Evolutionary conservation across 2,329 filamentous ascomycete species (phyloP), one percentile per base, ranked within the genome.

Genomic region (Fusarium caatingaense): DNA sequence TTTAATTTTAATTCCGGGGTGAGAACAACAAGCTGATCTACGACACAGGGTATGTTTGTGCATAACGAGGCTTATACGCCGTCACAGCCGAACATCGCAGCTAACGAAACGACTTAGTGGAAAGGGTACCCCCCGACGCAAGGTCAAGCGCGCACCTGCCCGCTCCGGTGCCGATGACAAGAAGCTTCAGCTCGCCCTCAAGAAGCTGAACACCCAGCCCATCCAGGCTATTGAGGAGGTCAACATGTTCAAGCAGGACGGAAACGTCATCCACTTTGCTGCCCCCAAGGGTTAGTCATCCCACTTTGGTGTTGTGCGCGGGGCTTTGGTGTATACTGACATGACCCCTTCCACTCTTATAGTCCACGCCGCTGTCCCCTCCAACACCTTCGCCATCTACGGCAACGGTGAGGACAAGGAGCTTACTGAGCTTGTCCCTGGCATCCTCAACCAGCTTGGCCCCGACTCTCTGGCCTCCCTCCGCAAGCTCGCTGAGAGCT

Each of bases 201-300:
- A 99, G 93, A 99, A 99, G 92, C 91, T 99, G 83, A 98, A 98
- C 86, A 95, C 97, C 65, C 96, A 99, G 90, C 96, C 96, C 79
- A 98, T 99, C 85, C 94, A 97, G 88, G 93, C 93, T 75, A 99
- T 99, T 79, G 96, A 99, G 91, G 96, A 99, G 88, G 96, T 99
- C 83, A 99, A 99, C 92, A 99, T 99, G 96, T 99, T 99, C 92
- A 99, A 99, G 92, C 92, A 93, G 82, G 96, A 99, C 82, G 96
- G 96, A 84, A 99, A 99, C 84, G 96, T 99, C 83, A 98, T 99
- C 80, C 96, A 99, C 90, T 99, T 99, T 83, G 92, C 93, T 78
- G 93, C 93, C 80, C 96, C 96, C 77, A 98, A 98, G 89, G 96
- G 96, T 98, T 86, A 80, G 89, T 86, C 55, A 69, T 66, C 60